Evolutionary conservation across 805 yeast species (phyloP).

Genomic region (Candida verbasci): DNA sequence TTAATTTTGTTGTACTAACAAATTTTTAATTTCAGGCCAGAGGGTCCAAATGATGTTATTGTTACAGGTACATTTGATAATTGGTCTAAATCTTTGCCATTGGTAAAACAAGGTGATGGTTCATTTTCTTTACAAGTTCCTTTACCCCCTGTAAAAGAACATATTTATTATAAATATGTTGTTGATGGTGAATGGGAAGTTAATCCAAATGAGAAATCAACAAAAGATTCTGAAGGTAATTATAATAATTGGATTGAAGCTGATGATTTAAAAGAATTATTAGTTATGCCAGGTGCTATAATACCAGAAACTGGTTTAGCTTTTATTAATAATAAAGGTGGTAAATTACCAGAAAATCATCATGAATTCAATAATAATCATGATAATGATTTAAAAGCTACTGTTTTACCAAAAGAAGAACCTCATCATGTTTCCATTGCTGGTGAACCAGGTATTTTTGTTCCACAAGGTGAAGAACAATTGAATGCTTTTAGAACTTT

Average conservation of each 20-base stretch:
- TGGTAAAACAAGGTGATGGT: conserved; percentile 58
- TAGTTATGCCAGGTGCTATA: conserved; percentile 14
- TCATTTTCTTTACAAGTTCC: conserved; percentile 60
- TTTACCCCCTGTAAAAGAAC: conserved; percentile 36
- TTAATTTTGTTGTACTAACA: no score
- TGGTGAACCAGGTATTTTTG: conserved; percentile 72
- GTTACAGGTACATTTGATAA: conserved; percentile 70
- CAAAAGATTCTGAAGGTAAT: conserved; percentile 47
- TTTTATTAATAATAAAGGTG: neutral
- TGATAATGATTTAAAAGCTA: conserved; percentile 20
- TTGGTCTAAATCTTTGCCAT: conserved; percentile 56
- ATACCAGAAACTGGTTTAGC: conserved; percentile 32
- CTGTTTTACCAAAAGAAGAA: conserved; percentile 34
- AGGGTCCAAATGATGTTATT: conserved; percentile 48
- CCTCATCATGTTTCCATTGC: conserved; percentile 33
- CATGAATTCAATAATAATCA: no score
- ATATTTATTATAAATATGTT: conserved; percentile 54
- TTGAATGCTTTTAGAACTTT: conserved; percentile 62
- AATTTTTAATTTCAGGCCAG: no score
- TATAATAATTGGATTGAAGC: conserved; percentile 46
- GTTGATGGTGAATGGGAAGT: conserved; percentile 68
- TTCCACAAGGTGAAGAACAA: conserved; percentile 61
- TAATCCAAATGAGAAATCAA: conserved; percentile 33
- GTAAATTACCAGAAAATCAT: conserved; percentile 3
- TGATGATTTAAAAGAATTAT: conserved; percentile 24